Evolutionary conservation across 176 grass and related monocot genomes (phyloP).

Genomic region (Puya raimondii): DNA sequence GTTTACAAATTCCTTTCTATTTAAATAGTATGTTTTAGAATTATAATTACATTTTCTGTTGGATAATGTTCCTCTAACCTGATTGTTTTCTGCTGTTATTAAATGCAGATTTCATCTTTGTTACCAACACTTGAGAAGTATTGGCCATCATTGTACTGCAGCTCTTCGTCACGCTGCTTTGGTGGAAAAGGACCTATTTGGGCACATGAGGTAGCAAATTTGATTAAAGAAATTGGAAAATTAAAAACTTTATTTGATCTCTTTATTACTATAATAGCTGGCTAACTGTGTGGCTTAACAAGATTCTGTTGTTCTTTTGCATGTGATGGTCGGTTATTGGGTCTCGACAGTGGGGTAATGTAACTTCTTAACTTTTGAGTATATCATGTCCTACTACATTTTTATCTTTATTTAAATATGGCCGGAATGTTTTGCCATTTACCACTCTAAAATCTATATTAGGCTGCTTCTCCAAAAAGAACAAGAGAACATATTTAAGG

Average conservation of each 20-base stretch:
- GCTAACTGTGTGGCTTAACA: constrained; percentile 15
- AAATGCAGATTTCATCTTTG: constrained; percentile 52
- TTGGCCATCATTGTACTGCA: constrained; percentile 46
- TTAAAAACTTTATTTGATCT: background rate
- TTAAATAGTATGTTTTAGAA: background rate
- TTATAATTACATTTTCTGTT: background rate
- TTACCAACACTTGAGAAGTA: constrained; percentile 59
- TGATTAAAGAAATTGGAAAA: constrained; percentile 1
- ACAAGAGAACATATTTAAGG: too few relatives aligned
- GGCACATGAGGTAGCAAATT: constrained; percentile 67
- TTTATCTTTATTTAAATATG: background rate
- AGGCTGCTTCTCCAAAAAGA: too few relatives aligned
- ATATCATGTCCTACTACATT: background rate
- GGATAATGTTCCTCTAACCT: background rate
- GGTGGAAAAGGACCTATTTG: constrained; percentile 69
- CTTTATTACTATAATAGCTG: background rate
- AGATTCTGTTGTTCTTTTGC: constrained; percentile 25
- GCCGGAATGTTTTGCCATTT: background rate
- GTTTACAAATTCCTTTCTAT: constrained; percentile 8
- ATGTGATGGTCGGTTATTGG: constrained; percentile 32
- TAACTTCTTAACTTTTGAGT: constrained; percentile 17
- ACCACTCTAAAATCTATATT: too few relatives aligned
- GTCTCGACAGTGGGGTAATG: constrained; percentile 71
- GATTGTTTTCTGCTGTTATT: constrained; percentile 11
- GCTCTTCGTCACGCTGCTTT: constrained; percentile 62